Base-by-base conservation (phyloP, 2,329 filamentous ascomycete genomes). In the Byssochlamys sp. region DNA sequence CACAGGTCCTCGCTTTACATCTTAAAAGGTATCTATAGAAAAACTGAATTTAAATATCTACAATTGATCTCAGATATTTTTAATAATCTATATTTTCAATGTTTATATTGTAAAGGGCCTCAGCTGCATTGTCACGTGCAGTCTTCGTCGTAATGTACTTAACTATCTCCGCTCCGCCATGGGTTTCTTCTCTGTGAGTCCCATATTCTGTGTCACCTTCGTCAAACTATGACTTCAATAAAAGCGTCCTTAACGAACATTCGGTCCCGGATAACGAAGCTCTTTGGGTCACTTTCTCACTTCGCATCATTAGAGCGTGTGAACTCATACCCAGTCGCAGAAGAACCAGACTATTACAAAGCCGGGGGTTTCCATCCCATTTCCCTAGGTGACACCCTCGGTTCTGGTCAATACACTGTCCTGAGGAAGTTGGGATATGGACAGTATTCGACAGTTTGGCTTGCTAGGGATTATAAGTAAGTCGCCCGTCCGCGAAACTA, bases 271-370 rank as follows among this genome's bases (percentile, higher is more conserved):
- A 25, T 60, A 9, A 52, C 50, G 7, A 58, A 50, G 12, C 25
- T 50, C 28, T 39, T 56, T 14, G 33, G 50, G 26, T 24, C 45
- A 31, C 29, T 53, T 11, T 55, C 29, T 25, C 52, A 52, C 7
- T 19, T 53, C 11, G n/a, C 50, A 52, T 26, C 9, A 45, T n/a
- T 49, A 54, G 55, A 52, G 53, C 39, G 31, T 53, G 31, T 53
- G 33, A 50, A 29, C 33, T 48, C 56, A 57, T 52, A 3, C 52
- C 35, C 5, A 51, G 58, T 51, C 19, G 25, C 29, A 76, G 91
- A 96, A 76, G 91, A 96, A 76, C 92, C 89, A 53, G 90, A 95
- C 76, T 90, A 95, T 73, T 96, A 96, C 79, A 94, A 90, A 82
- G 92, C 94, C 75, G 91, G 91, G 69, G 91, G 91, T 61, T 96